Percentiles rank a stretch among this genome's conserved stretches.
Evolutionary conservation across 495 filamentous ascomycete species (phyloP).

Genomic region (Cercophora samala): DNA sequence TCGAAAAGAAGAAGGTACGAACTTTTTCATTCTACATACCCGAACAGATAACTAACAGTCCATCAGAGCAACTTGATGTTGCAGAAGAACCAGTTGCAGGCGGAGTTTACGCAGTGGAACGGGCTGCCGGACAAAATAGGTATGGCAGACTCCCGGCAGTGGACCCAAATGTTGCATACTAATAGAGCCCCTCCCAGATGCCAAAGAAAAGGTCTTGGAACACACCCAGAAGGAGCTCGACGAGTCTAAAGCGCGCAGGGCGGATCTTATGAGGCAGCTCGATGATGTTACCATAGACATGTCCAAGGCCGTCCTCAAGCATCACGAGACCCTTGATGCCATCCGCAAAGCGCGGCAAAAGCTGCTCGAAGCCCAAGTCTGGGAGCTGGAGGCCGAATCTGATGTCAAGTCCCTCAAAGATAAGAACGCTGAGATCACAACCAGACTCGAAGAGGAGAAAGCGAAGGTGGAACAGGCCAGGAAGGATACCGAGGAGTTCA

Average conservation of each 20-base stretch:
- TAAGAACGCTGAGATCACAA: constrained; percentile 58
- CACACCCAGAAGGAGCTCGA: constrained; percentile 41
- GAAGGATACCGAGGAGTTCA: constrained; percentile 29
- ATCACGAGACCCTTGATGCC: constrained; percentile 54
- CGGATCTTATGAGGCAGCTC: constrained; percentile 40
- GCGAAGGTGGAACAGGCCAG: constrained; percentile 18
- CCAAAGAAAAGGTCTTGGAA: constrained; percentile 51
- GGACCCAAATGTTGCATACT: background rate
- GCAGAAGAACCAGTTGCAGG: constrained; percentile 55
- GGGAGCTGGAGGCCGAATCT: constrained; percentile 72
- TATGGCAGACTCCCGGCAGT: constrained; percentile 29
- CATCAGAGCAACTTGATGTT: constrained; percentile 32
- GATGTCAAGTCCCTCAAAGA: constrained; percentile 63
- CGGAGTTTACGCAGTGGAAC: constrained; percentile 56
- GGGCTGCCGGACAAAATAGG: constrained; percentile 68
- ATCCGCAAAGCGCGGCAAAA: constrained; percentile 60
- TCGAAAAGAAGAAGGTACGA: constrained; percentile 35
- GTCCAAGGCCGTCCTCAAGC: constrained; percentile 58
- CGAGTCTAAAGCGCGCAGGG: constrained; percentile 19
- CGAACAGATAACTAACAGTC: constrained; percentile 24
- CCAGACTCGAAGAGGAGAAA: constrained; percentile 48
- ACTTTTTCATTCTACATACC: background rate
- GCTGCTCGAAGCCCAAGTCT: constrained; percentile 63
- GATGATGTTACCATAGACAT: constrained; percentile 60
- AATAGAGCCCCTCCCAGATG: constrained; percentile 37